Percentiles rank a stretch among this genome's conserved stretches.
Evolutionary conservation across 2,329 filamentous ascomycete species (phyloP).

Genomic region (Blastomyces emzantsi): DNA sequence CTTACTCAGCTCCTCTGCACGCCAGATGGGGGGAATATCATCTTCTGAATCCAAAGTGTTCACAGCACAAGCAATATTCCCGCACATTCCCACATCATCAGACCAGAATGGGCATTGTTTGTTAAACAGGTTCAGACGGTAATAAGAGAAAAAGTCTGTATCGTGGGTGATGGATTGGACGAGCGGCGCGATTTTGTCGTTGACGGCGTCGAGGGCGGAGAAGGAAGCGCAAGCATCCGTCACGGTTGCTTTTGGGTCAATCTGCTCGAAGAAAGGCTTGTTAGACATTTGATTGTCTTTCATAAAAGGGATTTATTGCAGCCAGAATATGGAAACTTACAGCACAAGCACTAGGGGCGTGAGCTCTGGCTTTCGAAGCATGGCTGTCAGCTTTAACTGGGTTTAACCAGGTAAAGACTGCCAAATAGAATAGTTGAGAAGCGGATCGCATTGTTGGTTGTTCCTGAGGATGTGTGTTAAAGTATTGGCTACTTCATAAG

Average conservation of each 20-base stretch:
- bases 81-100: constrained; percentile 87
- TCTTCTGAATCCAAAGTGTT: constrained; percentile 93
- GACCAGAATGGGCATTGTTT: constrained; percentile 95
- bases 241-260: constrained; percentile 80
- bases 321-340: constrained; percentile 36
- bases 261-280: constrained; percentile 43
- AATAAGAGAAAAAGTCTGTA: constrained; percentile 98
- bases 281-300: not conserved
- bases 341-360: constrained; percentile 43
- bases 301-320: not conserved
- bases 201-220: constrained; percentile 76
- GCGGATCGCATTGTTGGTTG: constrained; percentile 43
- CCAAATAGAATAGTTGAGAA: constrained; percentile 51
- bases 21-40: constrained; percentile 86
- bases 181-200: constrained; percentile 63
- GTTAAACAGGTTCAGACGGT: constrained; percentile 88
- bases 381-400: constrained; percentile 40
- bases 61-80: constrained; percentile 92
- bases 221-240: constrained; percentile 94
- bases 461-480: not conserved
- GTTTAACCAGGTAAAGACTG: constrained; percentile 51
- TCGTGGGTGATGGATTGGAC: constrained; percentile 72
- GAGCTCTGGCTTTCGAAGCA: constrained; percentile 25
- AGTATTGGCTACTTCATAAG: not conserved
- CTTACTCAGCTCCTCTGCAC: constrained; percentile 83